phyloP scores from a whole-genome alignment of 441 rosid genomes.

The Bruguiera hainesii region DNA sequence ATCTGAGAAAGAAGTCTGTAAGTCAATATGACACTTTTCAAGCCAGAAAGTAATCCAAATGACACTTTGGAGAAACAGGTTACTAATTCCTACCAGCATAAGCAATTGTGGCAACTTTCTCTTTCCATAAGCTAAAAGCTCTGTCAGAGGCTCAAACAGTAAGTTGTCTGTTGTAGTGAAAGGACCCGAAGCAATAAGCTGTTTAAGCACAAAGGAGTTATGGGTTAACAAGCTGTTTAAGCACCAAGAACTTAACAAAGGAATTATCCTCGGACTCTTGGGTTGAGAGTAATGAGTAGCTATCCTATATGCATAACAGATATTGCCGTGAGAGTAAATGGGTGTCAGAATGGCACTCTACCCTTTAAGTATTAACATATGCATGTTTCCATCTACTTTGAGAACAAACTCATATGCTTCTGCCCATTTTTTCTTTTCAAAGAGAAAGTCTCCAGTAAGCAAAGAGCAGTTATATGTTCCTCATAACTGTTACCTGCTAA shows the following conservation, averaged over 20 bases:
- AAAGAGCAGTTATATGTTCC: not conserved
- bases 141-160: conserved; percentile 82
- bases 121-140: conserved; percentile 72
- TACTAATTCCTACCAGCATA: conserved; percentile 48
- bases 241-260: too few relatives aligned
- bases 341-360: not conserved
- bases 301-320: too few relatives aligned
- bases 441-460: not conserved
- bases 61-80: not conserved
- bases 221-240: too few relatives aligned
- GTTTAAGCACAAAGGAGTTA: conserved; percentile 14
- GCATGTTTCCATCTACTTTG: conserved; percentile 1
- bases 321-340: conserved; percentile 1
- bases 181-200: conserved; percentile 92
- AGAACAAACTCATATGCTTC: conserved; percentile 6
- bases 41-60: not conserved
- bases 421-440: not conserved
- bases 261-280: too few relatives aligned
- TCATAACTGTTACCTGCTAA: not conserved
- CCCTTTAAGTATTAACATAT: not conserved
- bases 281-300: too few relatives aligned
- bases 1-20: conserved; percentile 45
- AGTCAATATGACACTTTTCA: conserved; percentile 17
- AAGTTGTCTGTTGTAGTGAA: conserved; percentile 85
- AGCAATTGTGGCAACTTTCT: conserved; percentile 82